Percentiles rank a stretch among this genome's conserved stretches.
These are phyloP conservation scores for Quercus variabilis DNA, from an alignment of 306 rosid genomes.

Conservation along the genomic window DNA sequence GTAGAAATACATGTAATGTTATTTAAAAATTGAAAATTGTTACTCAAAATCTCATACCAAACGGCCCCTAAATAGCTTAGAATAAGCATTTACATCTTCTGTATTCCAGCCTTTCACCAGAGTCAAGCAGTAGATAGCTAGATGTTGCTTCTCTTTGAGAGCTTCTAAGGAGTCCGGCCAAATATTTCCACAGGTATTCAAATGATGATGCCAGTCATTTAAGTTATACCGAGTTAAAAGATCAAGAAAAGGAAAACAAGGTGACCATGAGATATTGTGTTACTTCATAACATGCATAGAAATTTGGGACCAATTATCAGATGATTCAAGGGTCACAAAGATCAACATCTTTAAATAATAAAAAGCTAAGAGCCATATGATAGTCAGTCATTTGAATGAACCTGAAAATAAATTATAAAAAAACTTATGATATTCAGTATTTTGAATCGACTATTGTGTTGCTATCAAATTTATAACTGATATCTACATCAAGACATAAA, in stretches of 20 bases:
- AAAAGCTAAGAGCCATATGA: neutral
- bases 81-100: constrained; percentile 84
- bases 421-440: neutral
- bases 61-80: constrained; percentile 43
- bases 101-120: constrained; percentile 95
- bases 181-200: constrained; percentile 13
- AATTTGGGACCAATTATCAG: neutral
- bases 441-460: neutral
- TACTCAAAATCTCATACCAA: too few species aligned
- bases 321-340: neutral
- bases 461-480: neutral
- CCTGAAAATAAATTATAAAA: neutral
- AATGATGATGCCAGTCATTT: constrained; percentile 12
- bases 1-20: too few species aligned
- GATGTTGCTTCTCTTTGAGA: constrained; percentile 78
- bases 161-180: constrained; percentile 79
- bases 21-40: too few species aligned
- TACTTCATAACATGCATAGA: neutral
- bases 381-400: neutral
- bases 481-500: neutral
- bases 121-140: constrained; percentile 92
- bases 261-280: neutral
- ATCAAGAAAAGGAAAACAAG: neutral
- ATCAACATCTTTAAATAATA: neutral
- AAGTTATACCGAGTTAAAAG: constrained; percentile 2